A percentile compares a stretch with the other conserved stretches of the same genome.
These are phyloP conservation scores for Ogataea angusta DNA, from an alignment of 805 yeast species.

Conservation along the genomic window DNA sequence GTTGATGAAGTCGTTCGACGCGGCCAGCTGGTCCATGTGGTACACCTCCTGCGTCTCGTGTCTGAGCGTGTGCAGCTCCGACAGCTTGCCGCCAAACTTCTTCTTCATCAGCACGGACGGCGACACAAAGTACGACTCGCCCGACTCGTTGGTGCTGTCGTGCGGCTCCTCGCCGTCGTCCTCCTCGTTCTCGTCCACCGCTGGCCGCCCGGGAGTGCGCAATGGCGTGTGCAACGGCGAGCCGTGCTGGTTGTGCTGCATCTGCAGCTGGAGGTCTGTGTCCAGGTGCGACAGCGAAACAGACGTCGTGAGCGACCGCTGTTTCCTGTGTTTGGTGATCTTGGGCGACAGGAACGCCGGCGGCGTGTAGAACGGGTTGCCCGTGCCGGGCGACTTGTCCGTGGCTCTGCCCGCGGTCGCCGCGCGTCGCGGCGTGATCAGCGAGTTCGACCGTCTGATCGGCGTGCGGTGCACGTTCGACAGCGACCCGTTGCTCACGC, in stretches of 20 bases:
- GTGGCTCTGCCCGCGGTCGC: constrained; percentile 12
- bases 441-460: constrained; percentile 16
- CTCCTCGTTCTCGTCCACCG: constrained; percentile 13
- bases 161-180: constrained; percentile 12
- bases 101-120: constrained; percentile 30
- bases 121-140: constrained; percentile 21
- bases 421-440: constrained; percentile 25
- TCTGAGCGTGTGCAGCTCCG: constrained; percentile 16
- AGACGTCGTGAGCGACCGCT: constrained; percentile 30
- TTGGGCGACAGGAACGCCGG: constrained; percentile 43
- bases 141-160: constrained; percentile 8
- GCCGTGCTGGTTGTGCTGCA: constrained; percentile 18
- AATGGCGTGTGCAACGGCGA: constrained; percentile 30
- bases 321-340: constrained; percentile 32
- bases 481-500: constrained; percentile 18
- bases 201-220: constrained; percentile 27
- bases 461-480: constrained; percentile 25
- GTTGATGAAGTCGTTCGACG: constrained; percentile 16
- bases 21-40: constrained; percentile 3
- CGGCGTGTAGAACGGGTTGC: constrained; percentile 50
- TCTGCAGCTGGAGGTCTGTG: constrained; percentile 29
- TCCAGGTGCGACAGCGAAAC: constrained; percentile 31
- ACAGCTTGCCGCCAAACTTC: constrained; percentile 30
- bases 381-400: constrained; percentile 36
- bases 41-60: constrained; percentile 6